Evolutionary conservation across 768 basidiomycete species (phyloP).

Genomic region (Kwoniella sp.): DNA sequence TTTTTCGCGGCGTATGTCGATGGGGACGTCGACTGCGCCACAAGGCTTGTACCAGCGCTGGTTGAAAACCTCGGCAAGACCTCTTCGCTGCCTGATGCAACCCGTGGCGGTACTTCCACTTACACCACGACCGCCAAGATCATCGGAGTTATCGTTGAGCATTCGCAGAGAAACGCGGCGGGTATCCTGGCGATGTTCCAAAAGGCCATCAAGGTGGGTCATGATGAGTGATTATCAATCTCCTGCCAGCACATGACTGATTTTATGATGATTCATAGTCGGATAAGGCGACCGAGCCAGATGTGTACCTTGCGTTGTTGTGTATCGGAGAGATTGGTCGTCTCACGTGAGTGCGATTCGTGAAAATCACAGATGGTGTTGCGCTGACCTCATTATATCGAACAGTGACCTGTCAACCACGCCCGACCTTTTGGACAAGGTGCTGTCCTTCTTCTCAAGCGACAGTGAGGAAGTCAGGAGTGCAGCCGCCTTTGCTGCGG

Average conservation of each 20-base stretch:
- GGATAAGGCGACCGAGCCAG: slow-evolving; percentile 62
- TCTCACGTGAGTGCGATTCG: slow-evolving; percentile 59
- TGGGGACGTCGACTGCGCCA: slow-evolving; percentile 79
- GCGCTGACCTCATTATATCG: slow-evolving; percentile 1
- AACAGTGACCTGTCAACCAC: slow-evolving; percentile 84
- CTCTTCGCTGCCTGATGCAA: slow-evolving; percentile 54
- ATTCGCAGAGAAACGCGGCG: slow-evolving; percentile 70
- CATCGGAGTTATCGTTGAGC: slow-evolving; percentile 77
- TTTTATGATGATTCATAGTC: too few relatives aligned
- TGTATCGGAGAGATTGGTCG: slow-evolving; percentile 92
- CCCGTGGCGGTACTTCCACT: slow-evolving; percentile 45
- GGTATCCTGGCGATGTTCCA: slow-evolving; percentile 83
- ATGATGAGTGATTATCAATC: neutral
- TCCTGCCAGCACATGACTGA: too few relatives aligned
- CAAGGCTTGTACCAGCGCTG: slow-evolving; percentile 76
- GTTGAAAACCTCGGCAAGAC: slow-evolving; percentile 68
- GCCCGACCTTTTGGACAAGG: slow-evolving; percentile 71
- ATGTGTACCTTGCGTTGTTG: slow-evolving; percentile 78
- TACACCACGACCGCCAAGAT: slow-evolving; percentile 76
- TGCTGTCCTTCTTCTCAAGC: slow-evolving; percentile 72
- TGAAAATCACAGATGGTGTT: neutral
- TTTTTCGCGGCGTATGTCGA: slow-evolving; percentile 82
- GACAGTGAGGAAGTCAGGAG: slow-evolving; percentile 83
- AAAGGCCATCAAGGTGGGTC: slow-evolving; percentile 71
- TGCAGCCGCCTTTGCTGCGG: slow-evolving; percentile 92